phyloP scores from a whole-genome alignment of 108 stramenopile genomes.

The Pseudonitzschia delicatissima region DNA sequence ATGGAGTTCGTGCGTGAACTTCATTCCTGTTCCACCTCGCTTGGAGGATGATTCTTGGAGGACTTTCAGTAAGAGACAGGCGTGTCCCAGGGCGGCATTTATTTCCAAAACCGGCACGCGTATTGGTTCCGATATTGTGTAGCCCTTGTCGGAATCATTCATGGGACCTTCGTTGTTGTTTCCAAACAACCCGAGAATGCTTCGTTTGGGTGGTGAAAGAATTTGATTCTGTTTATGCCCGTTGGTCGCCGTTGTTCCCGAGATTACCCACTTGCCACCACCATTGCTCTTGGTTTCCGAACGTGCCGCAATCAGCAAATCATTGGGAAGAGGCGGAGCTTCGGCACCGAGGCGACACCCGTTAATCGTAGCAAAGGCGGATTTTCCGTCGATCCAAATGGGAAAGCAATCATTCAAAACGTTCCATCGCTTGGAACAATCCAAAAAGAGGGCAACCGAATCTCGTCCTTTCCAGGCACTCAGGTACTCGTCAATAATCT shows the following conservation, averaged over 20 bases:
- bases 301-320: not conserved
- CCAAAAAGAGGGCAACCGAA: slow-evolving; percentile 3
- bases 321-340: slow-evolving; percentile 24
- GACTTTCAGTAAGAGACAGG: slow-evolving; percentile 60
- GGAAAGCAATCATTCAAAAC: slow-evolving; percentile 73
- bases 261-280: not conserved
- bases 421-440: slow-evolving; percentile 49
- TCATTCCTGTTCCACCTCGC: slow-evolving; percentile 36
- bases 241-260: not conserved
- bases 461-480: not conserved
- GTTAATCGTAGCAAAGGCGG: slow-evolving; percentile 80
- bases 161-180: not conserved
- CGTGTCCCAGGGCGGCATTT: slow-evolving; percentile 78
- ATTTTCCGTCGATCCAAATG: slow-evolving; percentile 67
- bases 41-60: slow-evolving; percentile 38
- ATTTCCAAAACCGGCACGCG: slow-evolving; percentile 77
- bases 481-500: not conserved
- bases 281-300: no score
- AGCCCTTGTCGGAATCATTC: no score
- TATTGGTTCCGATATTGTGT: not conserved
- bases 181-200: not conserved
- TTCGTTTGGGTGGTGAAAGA: not conserved
- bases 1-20: slow-evolving; percentile 52
- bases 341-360: slow-evolving; percentile 66
- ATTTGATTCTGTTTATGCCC: slow-evolving; percentile 1